Conservation (phyloP, 2,329 filamentous ascomycete genomes). For the Colletotrichum zoysiae region DNA sequence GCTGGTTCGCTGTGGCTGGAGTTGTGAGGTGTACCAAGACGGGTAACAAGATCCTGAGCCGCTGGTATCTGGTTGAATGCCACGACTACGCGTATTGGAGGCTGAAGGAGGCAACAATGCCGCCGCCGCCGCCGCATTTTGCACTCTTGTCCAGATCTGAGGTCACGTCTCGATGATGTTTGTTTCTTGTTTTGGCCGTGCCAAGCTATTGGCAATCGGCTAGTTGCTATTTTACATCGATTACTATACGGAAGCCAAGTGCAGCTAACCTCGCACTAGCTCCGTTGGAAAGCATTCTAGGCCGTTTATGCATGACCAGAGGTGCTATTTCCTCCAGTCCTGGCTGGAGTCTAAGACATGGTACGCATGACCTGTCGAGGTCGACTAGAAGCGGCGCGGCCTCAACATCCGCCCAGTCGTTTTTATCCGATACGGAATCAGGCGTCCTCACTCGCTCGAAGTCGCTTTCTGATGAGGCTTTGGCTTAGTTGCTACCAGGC, state of each 20-base stretch:
- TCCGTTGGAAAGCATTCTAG: not conserved
- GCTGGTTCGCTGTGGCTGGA: slow-evolving; percentile 32
- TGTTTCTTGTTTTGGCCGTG: slow-evolving; percentile 16
- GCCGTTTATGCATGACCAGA: slow-evolving; percentile 9
- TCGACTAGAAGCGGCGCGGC: slow-evolving; percentile 1
- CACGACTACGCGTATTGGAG: slow-evolving; percentile 12
- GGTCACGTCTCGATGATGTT: slow-evolving; percentile 11
- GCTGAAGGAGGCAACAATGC: slow-evolving; percentile 1
- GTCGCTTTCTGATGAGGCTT: not conserved
- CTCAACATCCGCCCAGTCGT: not conserved
- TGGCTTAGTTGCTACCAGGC: not conserved
- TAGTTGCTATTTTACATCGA: slow-evolving; percentile 23
- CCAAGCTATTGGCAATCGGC: slow-evolving; percentile 16
- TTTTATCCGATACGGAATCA: not conserved
- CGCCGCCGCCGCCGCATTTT: slow-evolving; percentile 20
- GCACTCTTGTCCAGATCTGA: not conserved
- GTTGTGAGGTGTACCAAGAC: slow-evolving; percentile 31
- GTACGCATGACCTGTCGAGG: slow-evolving; percentile 6
- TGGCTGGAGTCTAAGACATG: not conserved
- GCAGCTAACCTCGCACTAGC: slow-evolving; percentile 11
- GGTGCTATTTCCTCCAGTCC: slow-evolving; percentile 2
- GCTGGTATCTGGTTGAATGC: slow-evolving; percentile 1
- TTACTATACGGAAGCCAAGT: slow-evolving; percentile 15
- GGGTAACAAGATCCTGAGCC: not conserved
- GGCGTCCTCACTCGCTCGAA: not conserved